Evolutionary conservation across 1,284 basidiomycete species (phyloP).

Genomic region (Naganishia albida): DNA sequence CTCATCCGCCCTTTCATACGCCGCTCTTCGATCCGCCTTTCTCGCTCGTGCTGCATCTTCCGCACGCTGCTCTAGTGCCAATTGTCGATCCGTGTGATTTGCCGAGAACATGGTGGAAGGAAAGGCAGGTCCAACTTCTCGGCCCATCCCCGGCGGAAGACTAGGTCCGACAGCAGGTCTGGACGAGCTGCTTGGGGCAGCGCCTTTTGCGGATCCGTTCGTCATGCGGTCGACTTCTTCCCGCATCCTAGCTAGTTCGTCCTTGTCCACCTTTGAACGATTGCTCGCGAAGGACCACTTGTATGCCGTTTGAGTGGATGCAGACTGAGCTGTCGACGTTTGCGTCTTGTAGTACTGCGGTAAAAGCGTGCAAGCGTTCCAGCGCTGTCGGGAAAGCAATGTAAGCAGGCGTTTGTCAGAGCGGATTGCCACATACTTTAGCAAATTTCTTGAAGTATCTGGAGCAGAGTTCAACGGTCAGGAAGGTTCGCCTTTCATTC

Average conservation of each 20-base stretch:
- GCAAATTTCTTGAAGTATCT: slow-evolving; percentile 51
- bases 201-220: slow-evolving; percentile 30
- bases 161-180: slow-evolving; percentile 30
- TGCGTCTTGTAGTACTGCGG: slow-evolving; percentile 41
- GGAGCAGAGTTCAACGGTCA: not conserved
- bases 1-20: slow-evolving; percentile 46
- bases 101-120: slow-evolving; percentile 38
- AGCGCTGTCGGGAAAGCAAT: slow-evolving; percentile 38
- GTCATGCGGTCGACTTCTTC: slow-evolving; percentile 36
- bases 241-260: slow-evolving; percentile 34
- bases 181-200: not conserved
- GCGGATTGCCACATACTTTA: slow-evolving; percentile 36
- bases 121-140: slow-evolving; percentile 37
- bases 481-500: not conserved
- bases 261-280: slow-evolving; percentile 39
- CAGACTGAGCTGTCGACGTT: slow-evolving; percentile 34
- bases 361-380: slow-evolving; percentile 51
- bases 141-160: slow-evolving; percentile 17
- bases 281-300: slow-evolving; percentile 48
- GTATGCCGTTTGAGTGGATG: slow-evolving; percentile 46
- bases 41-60: slow-evolving; percentile 40
- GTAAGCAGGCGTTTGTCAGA: not conserved
- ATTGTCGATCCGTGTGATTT: slow-evolving; percentile 43
- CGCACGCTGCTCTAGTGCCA: slow-evolving; percentile 42
- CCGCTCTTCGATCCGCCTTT: slow-evolving; percentile 37